These are phyloP conservation scores for Striga asiatica DNA, from an alignment of 257 asterid genomes.

Conservation along the genomic window DNA sequence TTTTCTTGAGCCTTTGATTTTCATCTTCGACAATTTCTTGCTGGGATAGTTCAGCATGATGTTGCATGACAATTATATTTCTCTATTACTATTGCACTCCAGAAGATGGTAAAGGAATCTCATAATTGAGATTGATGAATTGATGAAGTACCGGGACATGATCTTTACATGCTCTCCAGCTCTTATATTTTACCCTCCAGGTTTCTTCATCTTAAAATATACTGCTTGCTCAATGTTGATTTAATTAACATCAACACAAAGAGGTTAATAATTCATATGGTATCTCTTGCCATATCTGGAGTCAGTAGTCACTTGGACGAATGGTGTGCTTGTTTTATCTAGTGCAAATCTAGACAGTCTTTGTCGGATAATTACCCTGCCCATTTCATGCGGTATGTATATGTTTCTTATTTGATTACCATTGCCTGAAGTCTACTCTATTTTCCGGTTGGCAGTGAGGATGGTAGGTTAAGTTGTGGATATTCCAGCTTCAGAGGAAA, in stretches of 20 bases:
- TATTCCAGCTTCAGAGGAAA: conserved; percentile 95
- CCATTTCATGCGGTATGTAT: neutral
- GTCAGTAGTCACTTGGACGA: conserved; percentile 8
- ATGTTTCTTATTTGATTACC: neutral
- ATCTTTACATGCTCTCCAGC: neutral
- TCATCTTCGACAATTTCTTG: too few species aligned
- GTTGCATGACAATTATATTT: neutral
- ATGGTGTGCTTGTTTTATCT: neutral
- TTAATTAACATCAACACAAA: too few species aligned
- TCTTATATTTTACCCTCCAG: neutral
- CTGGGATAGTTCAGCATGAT: too few species aligned
- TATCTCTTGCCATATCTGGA: conserved; percentile 1
- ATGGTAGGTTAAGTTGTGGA: conserved; percentile 77
- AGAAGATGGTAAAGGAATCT: neutral
- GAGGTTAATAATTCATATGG: neutral
- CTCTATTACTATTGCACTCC: neutral
- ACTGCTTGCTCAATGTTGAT: neutral
- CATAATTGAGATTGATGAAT: conserved; percentile 6
- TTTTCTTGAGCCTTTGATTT: neutral
- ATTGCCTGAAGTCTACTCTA: neutral
- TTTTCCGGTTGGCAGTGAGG: conserved; percentile 61
- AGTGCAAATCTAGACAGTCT: neutral
- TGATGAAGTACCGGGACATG: conserved; percentile 6
- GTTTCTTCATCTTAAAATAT: neutral
- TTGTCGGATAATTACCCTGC: neutral